These are phyloP conservation scores for Coccomyxa sp. DNA, from an alignment of 139 green algal species.

Conservation along the genomic window DNA sequence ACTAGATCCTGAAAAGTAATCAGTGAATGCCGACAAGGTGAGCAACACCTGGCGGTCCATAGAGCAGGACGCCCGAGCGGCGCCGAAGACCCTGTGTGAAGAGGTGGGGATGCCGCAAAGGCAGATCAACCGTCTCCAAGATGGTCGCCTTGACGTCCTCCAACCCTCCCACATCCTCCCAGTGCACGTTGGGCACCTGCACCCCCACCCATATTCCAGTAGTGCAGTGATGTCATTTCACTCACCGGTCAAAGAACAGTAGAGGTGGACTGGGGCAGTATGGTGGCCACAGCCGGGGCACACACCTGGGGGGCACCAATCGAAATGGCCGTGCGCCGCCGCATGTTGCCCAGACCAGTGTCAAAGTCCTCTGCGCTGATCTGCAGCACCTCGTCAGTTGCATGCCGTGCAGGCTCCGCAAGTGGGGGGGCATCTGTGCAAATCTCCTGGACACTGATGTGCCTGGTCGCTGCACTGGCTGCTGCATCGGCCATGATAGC, in stretches of 20 bases:
- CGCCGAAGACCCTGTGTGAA: slow-evolving; percentile 77
- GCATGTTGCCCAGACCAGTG: slow-evolving; percentile 44
- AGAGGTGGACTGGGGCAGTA: not conserved
- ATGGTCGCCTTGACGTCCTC: slow-evolving; percentile 80
- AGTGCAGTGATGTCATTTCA: not conserved
- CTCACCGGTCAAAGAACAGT: not conserved
- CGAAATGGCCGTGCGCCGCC: slow-evolving; percentile 59
- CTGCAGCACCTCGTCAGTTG: not conserved
- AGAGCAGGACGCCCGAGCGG: slow-evolving; percentile 86
- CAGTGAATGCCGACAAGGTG: not conserved
- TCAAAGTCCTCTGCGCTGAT: slow-evolving; percentile 28
- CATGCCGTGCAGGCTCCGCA: too few relatives aligned
- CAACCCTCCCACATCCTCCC: slow-evolving; percentile 91
- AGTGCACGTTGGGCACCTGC: slow-evolving; percentile 78
- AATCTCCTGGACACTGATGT: too few relatives aligned
- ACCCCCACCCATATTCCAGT: not conserved
- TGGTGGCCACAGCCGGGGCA: not conserved
- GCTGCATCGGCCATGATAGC: slow-evolving; percentile 69
- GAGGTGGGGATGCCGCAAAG: slow-evolving; percentile 76
- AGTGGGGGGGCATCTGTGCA: too few relatives aligned
- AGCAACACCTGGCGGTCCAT: slow-evolving; percentile 70
- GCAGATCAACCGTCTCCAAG: slow-evolving; percentile 90
- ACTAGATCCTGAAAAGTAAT: not conserved
- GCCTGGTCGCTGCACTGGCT: not conserved
- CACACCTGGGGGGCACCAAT: slow-evolving; percentile 50